A percentile compares a stretch with the other conserved stretches of the same genome.
Conservation (phyloP, 225 moss, liverwort and hornwort species). For the Sphagnum tenellum region DNA sequence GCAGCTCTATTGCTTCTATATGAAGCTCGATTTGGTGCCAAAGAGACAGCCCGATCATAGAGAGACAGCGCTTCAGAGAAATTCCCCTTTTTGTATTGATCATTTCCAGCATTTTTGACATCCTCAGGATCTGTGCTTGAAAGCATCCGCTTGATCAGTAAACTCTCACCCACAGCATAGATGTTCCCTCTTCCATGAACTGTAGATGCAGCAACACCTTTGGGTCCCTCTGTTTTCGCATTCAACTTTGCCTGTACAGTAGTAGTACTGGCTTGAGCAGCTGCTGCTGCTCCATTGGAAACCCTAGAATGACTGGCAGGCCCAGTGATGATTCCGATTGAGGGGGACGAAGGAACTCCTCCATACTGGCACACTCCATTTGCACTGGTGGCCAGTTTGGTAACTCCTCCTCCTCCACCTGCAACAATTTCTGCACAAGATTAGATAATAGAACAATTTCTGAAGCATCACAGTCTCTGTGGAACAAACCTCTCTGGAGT, state of each 20-base stretch:
- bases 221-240: too few relatives aligned
- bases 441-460: too few relatives aligned
- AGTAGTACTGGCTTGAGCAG: conserved; percentile 12
- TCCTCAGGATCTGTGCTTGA: conserved; percentile 62
- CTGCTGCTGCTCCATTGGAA: conserved; percentile 19
- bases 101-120: conserved; percentile 71
- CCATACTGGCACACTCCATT: conserved; percentile 19
- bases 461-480: neutral
- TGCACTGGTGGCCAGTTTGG: conserved; percentile 13
- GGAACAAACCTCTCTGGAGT: conserved; percentile 1
- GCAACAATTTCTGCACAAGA: too few relatives aligned
- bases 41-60: conserved; percentile 65
- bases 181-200: conserved; percentile 30
- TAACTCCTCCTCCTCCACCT: conserved; percentile 24
- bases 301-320: conserved; percentile 25
- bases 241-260: conserved; percentile 23
- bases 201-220: conserved; percentile 12
- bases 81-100: conserved; percentile 74
- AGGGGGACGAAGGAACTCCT: conserved; percentile 14
- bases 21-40: conserved; percentile 63
- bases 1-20: conserved; percentile 78
- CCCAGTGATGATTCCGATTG: conserved; percentile 38
- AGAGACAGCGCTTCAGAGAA: conserved; percentile 71
- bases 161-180: conserved; percentile 37
- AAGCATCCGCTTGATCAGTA: conserved; percentile 47